These are phyloP conservation scores for Fragilaria radians DNA, from an alignment of 108 stramenopile species.

Conservation along the genomic window DNA sequence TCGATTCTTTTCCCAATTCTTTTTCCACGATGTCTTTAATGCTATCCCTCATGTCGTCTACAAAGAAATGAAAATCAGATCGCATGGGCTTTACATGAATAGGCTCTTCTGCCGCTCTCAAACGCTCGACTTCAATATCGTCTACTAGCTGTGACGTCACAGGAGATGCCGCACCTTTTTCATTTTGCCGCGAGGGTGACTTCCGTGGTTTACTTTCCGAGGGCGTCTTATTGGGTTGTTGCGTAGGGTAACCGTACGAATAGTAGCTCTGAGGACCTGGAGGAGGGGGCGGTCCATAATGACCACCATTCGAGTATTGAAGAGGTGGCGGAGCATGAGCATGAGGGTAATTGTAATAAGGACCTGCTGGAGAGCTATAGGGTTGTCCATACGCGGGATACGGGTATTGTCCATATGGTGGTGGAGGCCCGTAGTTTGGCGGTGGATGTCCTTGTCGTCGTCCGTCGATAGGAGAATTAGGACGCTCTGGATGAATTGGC, in stretches of 20 bases:
- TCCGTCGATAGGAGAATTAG: background rate
- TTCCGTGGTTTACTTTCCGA: background rate
- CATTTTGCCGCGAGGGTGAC: background rate
- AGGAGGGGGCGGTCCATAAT: background rate
- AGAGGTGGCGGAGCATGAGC: background rate
- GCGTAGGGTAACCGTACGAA: background rate
- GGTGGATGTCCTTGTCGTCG: background rate
- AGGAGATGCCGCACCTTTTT: background rate
- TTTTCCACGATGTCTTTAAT: conserved; percentile 31
- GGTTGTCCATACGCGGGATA: background rate
- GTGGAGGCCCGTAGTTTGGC: background rate
- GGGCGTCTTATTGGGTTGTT: background rate
- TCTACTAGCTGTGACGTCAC: conserved; percentile 4
- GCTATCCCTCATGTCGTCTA: conserved; percentile 35
- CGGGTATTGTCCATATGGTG: background rate
- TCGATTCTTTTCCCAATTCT: conserved; percentile 22
- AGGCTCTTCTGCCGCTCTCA: conserved; percentile 24
- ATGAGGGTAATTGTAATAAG: background rate
- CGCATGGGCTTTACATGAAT: conserved; percentile 74
- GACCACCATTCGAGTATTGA: background rate
- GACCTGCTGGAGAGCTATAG: background rate
- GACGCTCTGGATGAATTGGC: background rate
- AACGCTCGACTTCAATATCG: conserved; percentile 31
- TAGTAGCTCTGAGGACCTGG: background rate
- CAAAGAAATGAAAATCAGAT: conserved; percentile 82